Percentiles rank a stretch among this genome's conserved stretches.
These are phyloP conservation scores for Lecanosticta acicola DNA, from an alignment of 2,329 filamentous ascomycete species.

Conservation along the genomic window DNA sequence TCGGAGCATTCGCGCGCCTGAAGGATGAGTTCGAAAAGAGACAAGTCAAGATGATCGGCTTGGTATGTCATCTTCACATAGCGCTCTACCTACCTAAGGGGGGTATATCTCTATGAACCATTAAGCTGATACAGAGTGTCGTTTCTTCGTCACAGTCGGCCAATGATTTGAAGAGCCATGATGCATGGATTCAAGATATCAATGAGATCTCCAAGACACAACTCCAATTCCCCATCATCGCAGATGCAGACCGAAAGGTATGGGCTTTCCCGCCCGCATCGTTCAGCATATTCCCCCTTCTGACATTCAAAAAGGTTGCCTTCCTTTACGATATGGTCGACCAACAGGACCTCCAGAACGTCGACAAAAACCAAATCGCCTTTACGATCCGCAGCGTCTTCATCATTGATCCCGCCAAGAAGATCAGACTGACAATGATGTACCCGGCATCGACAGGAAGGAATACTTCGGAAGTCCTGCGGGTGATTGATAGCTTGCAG, in stretches of 20 bases:
- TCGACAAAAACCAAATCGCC: constrained; percentile 53
- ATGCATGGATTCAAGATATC: constrained; percentile 80
- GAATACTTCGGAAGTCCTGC: constrained; percentile 53
- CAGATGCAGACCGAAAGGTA: constrained; percentile 42
- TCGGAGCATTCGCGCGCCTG: constrained; percentile 86
- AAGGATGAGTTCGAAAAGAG: constrained; percentile 82
- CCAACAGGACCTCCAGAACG: constrained; percentile 33
- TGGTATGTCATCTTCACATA: too few species aligned
- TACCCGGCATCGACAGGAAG: constrained; percentile 84
- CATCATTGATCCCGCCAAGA: constrained; percentile 90
- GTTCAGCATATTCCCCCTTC: too few species aligned
- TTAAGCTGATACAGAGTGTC: background rate
- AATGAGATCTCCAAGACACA: constrained; percentile 42
- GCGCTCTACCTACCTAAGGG: too few species aligned
- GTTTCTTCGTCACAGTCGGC: too few species aligned
- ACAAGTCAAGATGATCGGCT: constrained; percentile 83
- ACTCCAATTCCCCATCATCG: constrained; percentile 48
- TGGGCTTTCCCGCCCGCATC: too few species aligned
- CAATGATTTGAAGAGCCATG: constrained; percentile 79
- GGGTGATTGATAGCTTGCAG: constrained; percentile 55
- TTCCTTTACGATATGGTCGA: constrained; percentile 46
- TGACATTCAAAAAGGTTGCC: too few species aligned
- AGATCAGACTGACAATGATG: constrained; percentile 83
- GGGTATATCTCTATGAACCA: too few species aligned
- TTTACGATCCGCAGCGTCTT: constrained; percentile 95